Conservation (phyloP, 139 green algal genomes). For the Chlamydomonas schloesseri region DNA sequence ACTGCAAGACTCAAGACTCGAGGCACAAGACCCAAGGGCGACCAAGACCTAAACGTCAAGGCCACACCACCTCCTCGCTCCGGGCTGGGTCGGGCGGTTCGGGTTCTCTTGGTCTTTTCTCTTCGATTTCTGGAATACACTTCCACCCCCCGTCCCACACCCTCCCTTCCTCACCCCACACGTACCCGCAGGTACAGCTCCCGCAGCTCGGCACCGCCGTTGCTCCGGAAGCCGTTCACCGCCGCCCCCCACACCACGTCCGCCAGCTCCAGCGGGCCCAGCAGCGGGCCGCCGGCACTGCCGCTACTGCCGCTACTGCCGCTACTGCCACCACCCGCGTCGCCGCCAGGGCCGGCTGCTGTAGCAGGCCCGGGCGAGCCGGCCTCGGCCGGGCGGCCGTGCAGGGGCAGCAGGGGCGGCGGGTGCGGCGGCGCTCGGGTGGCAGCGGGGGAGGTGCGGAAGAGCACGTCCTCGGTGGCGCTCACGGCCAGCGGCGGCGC, state of each 20-base stretch:
- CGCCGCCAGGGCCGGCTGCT: not conserved
- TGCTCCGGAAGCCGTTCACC: conserved; percentile 12
- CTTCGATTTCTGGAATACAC: no score
- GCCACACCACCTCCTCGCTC: no score
- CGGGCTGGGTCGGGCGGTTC: no score
- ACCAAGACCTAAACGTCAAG: no score
- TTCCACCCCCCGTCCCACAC: no score
- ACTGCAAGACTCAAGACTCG: no score
- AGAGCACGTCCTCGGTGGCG: not conserved
- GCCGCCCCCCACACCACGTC: conserved; percentile 31
- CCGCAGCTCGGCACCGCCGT: not conserved
- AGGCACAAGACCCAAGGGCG: no score
- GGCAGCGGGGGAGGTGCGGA: no score
- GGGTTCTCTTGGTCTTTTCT: no score
- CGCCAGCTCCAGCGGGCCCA: conserved; percentile 30
- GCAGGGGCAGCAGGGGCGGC: no score
- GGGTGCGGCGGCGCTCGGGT: no score
- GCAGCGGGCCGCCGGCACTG: not conserved
- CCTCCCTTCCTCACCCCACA: not conserved
- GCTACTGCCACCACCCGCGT: not conserved
- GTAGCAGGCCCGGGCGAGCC: not conserved
- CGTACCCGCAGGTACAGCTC: conserved; percentile 34
- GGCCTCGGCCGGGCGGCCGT: no score
- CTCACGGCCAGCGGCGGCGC: not conserved
- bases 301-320: not conserved